These are phyloP conservation scores for Penicillium goetzii DNA, from an alignment of 495 filamentous ascomycete species.

Conservation along the genomic window DNA sequence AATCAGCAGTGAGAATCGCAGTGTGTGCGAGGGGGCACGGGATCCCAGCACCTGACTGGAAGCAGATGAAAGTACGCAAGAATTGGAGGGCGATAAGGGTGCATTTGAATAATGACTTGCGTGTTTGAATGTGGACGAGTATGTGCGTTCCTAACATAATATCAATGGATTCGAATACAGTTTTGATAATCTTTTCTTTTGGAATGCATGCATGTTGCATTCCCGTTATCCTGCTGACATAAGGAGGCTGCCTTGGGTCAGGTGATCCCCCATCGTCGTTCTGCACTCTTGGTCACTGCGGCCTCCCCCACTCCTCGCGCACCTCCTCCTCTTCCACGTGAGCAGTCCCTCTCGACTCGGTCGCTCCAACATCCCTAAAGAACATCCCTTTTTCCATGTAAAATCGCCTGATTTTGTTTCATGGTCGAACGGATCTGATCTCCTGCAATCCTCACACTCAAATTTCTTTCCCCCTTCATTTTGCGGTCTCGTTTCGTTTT, in stretches of 20 bases:
- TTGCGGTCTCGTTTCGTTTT: conserved; percentile 27
- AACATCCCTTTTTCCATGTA: conserved; percentile 39
- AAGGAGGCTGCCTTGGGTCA: conserved; percentile 26
- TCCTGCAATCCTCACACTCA: conserved; percentile 15
- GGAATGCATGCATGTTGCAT: background rate
- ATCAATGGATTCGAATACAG: background rate
- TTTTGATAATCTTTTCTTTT: background rate
- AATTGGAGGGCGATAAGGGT: background rate
- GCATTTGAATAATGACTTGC: background rate
- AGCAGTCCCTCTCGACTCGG: conserved; percentile 48
- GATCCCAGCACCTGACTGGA: conserved; percentile 48
- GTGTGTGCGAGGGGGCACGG: conserved; percentile 46
- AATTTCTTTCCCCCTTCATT: conserved; percentile 29
- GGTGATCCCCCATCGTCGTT: conserved; percentile 31
- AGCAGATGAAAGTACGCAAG: background rate
- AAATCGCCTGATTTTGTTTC: conserved; percentile 32
- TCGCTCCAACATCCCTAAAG: conserved; percentile 36
- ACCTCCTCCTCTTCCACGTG: conserved; percentile 48
- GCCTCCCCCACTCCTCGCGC: conserved; percentile 24
- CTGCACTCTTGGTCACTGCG: conserved; percentile 34
- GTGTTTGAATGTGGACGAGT: background rate
- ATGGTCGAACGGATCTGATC: conserved; percentile 26
- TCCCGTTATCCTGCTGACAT: conserved; percentile 7
- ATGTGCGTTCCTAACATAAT: background rate
- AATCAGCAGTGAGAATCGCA: conserved; percentile 33